phyloP scores from a whole-genome alignment of 495 filamentous ascomycete genomes.

The Penicillium roqueforti region DNA sequence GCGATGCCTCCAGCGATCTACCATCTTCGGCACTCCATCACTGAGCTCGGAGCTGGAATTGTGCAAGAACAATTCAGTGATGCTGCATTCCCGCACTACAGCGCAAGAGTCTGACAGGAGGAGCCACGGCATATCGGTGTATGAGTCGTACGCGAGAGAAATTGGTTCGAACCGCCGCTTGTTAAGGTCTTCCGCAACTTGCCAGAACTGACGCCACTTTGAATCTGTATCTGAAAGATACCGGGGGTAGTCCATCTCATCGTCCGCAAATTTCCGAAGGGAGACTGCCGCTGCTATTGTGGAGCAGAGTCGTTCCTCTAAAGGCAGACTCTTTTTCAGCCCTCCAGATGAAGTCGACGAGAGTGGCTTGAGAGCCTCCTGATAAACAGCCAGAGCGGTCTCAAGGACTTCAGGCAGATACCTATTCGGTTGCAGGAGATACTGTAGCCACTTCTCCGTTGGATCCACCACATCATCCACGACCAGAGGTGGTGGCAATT shows the following conservation, averaged over 20 bases:
- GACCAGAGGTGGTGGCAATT: conserved; percentile 48
- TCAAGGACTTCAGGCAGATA: conserved; percentile 76
- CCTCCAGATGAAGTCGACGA: conserved; percentile 28
- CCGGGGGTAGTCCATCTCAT: conserved; percentile 66
- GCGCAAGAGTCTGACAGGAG: conserved; percentile 75
- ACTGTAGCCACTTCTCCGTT: conserved; percentile 49
- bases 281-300: conserved; percentile 62
- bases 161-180: conserved; percentile 75
- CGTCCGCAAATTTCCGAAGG: conserved; percentile 54
- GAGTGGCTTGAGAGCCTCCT: conserved; percentile 50
- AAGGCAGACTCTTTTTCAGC: conserved; percentile 45
- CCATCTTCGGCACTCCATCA: conserved; percentile 33
- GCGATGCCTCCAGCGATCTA: conserved; percentile 43
- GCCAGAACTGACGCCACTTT: conserved; percentile 88
- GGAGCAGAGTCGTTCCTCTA: conserved; percentile 65
- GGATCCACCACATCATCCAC: conserved; percentile 58
- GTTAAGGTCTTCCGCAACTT: conserved; percentile 79
- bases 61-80: conserved; percentile 61
- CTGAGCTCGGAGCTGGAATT: conserved; percentile 36
- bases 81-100: conserved; percentile 72
- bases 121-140: conserved; percentile 72
- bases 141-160: conserved; percentile 67
- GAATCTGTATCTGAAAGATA: conserved; percentile 66
- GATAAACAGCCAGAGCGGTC: conserved; percentile 72
- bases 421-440: conserved; percentile 75